Percentiles rank a stretch among this genome's conserved stretches.
These are phyloP conservation scores for Fonsecaea multimorphosa DNA, from an alignment of 2,329 filamentous ascomycete genomes.

Conservation along the genomic window DNA sequence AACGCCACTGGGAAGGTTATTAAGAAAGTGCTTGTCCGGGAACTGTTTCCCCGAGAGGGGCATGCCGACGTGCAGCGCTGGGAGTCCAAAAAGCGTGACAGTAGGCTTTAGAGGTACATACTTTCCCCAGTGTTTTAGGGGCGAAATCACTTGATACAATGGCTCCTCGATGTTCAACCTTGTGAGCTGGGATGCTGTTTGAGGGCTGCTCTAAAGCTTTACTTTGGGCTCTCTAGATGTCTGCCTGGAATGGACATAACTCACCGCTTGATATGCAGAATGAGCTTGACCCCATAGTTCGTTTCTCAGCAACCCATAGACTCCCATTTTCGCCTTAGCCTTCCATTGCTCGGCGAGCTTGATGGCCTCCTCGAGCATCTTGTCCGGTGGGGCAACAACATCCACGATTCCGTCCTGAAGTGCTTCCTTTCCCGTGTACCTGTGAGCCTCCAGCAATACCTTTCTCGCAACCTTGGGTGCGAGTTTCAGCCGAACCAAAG, in stretches of 20 bases:
- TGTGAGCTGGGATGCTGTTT: neutral
- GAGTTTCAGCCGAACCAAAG: slow-evolving; percentile 58
- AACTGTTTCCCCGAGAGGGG: slow-evolving; percentile 44
- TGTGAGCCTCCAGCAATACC: slow-evolving; percentile 61
- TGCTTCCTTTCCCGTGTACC: slow-evolving; percentile 60
- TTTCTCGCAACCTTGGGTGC: slow-evolving; percentile 58
- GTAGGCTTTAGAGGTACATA: neutral
- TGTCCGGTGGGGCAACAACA: slow-evolving; percentile 54
- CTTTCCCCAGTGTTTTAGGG: neutral
- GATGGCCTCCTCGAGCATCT: slow-evolving; percentile 56
- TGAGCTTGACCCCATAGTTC: slow-evolving; percentile 62
- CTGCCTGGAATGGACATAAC: slow-evolving; percentile 58
- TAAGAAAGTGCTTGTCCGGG: slow-evolving; percentile 52
- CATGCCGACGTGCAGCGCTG: slow-evolving; percentile 41
- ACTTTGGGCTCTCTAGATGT: slow-evolving; percentile 53
- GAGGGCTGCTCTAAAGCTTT: slow-evolving; percentile 47
- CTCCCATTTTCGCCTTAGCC: slow-evolving; percentile 46
- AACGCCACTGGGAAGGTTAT: slow-evolving; percentile 56
- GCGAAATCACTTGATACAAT: neutral
- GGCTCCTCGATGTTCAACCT: neutral
- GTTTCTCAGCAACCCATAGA: slow-evolving; percentile 57
- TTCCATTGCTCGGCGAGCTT: slow-evolving; percentile 51
- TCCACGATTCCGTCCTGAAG: slow-evolving; percentile 61
- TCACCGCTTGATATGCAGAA: slow-evolving; percentile 56
- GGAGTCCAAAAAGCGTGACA: slow-evolving; percentile 15